Evolutionary conservation across 108 stramenopile species (phyloP), one percentile per base, ranked within the genome.

Genomic region (Mayamaea pseudoterrestris): DNA sequence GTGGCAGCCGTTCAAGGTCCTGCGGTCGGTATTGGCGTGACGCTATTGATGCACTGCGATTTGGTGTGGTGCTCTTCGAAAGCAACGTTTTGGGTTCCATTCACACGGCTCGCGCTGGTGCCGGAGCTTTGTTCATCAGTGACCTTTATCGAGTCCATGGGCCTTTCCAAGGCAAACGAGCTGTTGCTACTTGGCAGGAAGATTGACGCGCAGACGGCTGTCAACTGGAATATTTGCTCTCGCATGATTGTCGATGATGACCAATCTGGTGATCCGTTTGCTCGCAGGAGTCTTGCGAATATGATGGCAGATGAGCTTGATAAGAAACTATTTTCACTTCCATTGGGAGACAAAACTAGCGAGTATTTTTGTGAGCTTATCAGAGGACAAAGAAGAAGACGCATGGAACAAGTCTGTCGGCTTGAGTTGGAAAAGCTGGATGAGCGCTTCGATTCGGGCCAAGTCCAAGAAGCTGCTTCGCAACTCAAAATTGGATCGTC

Each of bases 1-100:
- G 58, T 56, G 9, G 63, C 70, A 4, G 78, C 78, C 6, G 78
- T 71, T 9, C 67, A 80, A 51, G 78, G 78, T 21, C 78, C 78
- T 24, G 78, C 73, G 0, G 57, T 80, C 9, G 78, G 78, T 22
- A 74, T 74, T 45, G 64, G 61, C 6, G 65, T 63, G 13, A 80
- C 78, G 17, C 35, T 62, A 14, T 47, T 74, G 30, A 41, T 57
- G 30, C 67, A 72, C 44, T 68, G 65, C 26, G 78, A 80, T 53
- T 35, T 68, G 30, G 62, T 60, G 12, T 68, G 62, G 44, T 58
- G 50, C 30, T 50, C 67, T 2, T 28, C 50, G 0, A 51, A 20
- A 23, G 67, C 78, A 6, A 66, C 68, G n/a, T 69, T 75, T 42
- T 69, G 68, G 63, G 67, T 71, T 11, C 78, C 78, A 35, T 80